Base-by-base conservation (phyloP, 2,329 filamentous ascomycete species). In the Pyrenochaeta sp. region DNA sequence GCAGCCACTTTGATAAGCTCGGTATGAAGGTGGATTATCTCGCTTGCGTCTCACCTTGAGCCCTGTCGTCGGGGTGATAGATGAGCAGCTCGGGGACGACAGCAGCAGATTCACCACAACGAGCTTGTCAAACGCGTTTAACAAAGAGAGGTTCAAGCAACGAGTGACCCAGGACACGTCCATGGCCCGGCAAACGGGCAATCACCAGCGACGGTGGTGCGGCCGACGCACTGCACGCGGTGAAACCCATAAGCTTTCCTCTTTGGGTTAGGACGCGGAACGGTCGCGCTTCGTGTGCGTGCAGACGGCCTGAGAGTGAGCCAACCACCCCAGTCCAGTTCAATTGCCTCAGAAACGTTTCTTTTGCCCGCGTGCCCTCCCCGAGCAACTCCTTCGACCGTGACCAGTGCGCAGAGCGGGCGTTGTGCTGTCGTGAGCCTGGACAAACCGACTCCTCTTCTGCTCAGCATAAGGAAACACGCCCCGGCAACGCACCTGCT, bases 261-360 rank as follows among this genome's bases (percentile, higher is more conserved):
- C 35, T 53, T 49, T 24, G 11, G 44, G 55, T 41, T 55, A 59
- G 51, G 35, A 55, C 58, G 49, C 48, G 48, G 51, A 48, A 50
- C 53, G 44, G 45, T 51, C 55, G 49, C 43, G 50, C 48, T 44
- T 39, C 45, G 24, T 41, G 47, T 35, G 40, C 44, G 47, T 48
- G 51, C 49, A 54, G 43, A 46, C 40, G 28, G 50, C 47, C 41
- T 35, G 40, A 46, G 41, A 34, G 43, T 32, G 40, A 22, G 42
- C 49, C 46, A 53, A 39, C 51, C 46, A 44, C 41, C 23, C 29
- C 32, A 43, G 30, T 41, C 28, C 30, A 40, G 47, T 32, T 53
- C 53, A 58, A 60, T 58, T 44, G 42, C 55, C 48, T 48, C 43
- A 49, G 47, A 48, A 42, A 48, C 29, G 23, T 28, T 22, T 23